Evolutionary conservation across 257 asterid species (phyloP).

Genomic region (Knoxia roxburghii): DNA sequence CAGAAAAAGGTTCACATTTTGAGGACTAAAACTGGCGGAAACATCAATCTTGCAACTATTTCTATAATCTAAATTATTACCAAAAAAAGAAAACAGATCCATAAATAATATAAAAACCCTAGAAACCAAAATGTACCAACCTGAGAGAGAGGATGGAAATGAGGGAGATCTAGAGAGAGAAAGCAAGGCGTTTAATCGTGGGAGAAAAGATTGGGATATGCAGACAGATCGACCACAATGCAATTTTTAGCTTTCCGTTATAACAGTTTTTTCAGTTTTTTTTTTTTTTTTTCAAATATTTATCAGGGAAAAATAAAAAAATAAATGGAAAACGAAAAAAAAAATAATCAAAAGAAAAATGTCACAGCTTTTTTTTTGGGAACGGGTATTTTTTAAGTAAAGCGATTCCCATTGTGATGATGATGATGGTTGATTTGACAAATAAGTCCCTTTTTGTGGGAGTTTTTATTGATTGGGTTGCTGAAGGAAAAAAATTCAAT

Average conservation of each 20-base stretch:
- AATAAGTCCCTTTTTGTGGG: conserved; percentile 4
- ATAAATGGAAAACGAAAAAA: background rate
- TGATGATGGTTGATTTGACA: conserved; percentile 13
- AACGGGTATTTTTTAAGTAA: conserved; percentile 29
- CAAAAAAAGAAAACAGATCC: conserved; percentile 1
- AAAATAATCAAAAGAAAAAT: background rate
- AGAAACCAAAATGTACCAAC: conserved; percentile 17
- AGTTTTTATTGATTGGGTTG: background rate
- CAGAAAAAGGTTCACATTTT: background rate
- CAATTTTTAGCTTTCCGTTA: background rate
- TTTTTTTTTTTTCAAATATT: background rate
- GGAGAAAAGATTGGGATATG: background rate
- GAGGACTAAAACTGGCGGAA: background rate
- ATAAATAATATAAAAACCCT: conserved; percentile 7
- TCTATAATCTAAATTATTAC: background rate
- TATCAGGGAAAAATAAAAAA: background rate
- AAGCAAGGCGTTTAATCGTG: conserved; percentile 5
- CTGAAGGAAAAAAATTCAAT: background rate
- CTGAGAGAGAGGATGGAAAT: conserved; percentile 19
- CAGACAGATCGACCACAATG: conserved; percentile 10
- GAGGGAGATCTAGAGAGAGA: conserved; percentile 25
- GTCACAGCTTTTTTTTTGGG: conserved; percentile 1
- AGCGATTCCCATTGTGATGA: conserved; percentile 17
- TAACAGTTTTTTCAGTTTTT: conserved; percentile 10
- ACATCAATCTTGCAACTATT: background rate